These are phyloP conservation scores for Sporothrix dimorphospora DNA, from an alignment of 2,329 filamentous ascomycete species.

Conservation along the genomic window DNA sequence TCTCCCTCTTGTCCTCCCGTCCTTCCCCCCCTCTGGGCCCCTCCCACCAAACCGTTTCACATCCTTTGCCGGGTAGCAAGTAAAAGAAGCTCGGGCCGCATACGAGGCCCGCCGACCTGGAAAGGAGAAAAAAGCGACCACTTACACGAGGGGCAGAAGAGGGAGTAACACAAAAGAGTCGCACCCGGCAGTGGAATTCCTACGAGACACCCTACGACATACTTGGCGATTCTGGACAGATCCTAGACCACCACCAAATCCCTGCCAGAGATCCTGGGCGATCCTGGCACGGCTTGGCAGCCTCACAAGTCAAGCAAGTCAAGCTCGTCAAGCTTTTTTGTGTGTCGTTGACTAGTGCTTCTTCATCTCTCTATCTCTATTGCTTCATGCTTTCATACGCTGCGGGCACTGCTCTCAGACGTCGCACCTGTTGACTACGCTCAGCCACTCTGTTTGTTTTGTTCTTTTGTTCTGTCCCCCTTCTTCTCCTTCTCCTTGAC, in stretches of 20 bases:
- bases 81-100: conserved; percentile 17
- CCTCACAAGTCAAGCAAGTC: conserved; percentile 7
- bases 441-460: conserved; percentile 1
- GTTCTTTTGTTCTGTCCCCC: background rate
- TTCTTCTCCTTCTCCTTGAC: background rate
- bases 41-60: background rate
- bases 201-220: background rate
- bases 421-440: conserved; percentile 13
- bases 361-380: background rate
- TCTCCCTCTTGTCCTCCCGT: background rate
- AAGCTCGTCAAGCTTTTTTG: conserved; percentile 12
- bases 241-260: background rate
- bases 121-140: background rate
- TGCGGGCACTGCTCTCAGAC: background rate
- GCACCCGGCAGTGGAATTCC: conserved; percentile 7
- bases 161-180: background rate
- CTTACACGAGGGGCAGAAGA: background rate
- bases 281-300: conserved; percentile 16
- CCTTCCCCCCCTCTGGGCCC: background rate
- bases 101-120: background rate
- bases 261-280: conserved; percentile 9
- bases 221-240: background rate
- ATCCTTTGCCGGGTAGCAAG: background rate
- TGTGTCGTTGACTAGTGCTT: background rate
- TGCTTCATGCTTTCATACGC: background rate